Conservation (phyloP, 108 stramenopile genomes). For the Skeletonema grethae region DNA sequence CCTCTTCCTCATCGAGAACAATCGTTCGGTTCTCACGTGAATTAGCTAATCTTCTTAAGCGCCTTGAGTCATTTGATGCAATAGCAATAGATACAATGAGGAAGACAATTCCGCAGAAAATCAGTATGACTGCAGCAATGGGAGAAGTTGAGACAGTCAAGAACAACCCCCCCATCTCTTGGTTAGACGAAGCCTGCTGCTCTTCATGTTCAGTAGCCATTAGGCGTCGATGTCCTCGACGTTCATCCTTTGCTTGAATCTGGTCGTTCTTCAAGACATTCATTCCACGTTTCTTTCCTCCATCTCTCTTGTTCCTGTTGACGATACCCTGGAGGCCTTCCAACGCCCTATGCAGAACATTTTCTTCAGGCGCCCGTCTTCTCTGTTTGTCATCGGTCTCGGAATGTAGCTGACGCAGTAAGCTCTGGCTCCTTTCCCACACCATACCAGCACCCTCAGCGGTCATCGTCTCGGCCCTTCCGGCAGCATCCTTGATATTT, state of each 20-base stretch:
- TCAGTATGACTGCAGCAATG: background rate
- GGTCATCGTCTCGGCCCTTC: background rate
- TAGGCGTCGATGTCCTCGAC: background rate
- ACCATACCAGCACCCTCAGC: background rate
- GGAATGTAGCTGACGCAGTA: background rate
- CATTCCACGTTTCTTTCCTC: background rate
- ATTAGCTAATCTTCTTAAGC: background rate
- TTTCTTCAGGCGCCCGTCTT: background rate
- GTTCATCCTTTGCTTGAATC: background rate
- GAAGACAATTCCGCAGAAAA: background rate
- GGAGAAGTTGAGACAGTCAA: background rate
- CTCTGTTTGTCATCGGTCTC: background rate
- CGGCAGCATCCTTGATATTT: background rate
- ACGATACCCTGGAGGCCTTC: background rate
- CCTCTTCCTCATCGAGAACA: slow-evolving; percentile 3
- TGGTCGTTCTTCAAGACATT: background rate
- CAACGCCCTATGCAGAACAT: background rate
- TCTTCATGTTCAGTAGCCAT: background rate
- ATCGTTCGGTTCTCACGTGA: slow-evolving; percentile 2
- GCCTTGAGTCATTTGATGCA: background rate
- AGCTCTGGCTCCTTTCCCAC: background rate
- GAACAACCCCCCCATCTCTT: background rate
- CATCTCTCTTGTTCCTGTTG: background rate
- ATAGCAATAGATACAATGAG: background rate
- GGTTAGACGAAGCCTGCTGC: background rate